Evolutionary conservation across 345 rosid species (phyloP).

Genomic region (Corchorus capsularis): DNA sequence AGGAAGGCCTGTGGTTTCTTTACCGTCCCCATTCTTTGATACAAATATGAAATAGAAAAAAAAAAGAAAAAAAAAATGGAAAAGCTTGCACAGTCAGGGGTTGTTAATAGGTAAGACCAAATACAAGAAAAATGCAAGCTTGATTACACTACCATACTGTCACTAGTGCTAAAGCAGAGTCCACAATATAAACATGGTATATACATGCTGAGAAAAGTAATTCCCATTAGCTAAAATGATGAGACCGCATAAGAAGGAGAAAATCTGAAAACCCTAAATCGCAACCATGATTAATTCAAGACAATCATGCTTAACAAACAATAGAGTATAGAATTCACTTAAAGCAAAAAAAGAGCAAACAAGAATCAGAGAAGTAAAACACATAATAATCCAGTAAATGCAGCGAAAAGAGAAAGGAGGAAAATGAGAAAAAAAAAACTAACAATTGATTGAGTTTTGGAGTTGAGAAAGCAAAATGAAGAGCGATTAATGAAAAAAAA

Average conservation of each 20-base stretch:
- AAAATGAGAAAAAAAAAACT: background rate
- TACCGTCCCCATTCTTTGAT: conserved; percentile 51
- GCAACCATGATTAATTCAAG: background rate
- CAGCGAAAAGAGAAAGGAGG: background rate
- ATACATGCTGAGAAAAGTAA: background rate
- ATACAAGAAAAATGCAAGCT: background rate
- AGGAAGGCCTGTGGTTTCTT: conserved; percentile 25
- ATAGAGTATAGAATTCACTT: background rate
- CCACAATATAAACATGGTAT: background rate
- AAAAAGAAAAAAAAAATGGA: background rate
- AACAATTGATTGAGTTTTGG: background rate
- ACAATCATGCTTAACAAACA: background rate
- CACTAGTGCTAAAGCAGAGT: background rate
- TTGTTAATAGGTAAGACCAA: background rate
- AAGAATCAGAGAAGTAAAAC: no score
- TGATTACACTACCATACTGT: background rate
- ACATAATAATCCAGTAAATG: background rate
- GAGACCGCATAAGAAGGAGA: background rate
- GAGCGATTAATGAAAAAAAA: background rate
- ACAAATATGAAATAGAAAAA: background rate
- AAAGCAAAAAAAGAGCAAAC: background rate
- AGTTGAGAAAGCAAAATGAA: background rate
- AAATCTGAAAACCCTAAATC: background rate
- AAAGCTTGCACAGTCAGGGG: conserved; percentile 14
- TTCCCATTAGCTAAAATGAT: background rate